These are phyloP conservation scores for Chaetothyriales sp. DNA, from an alignment of 2,329 filamentous ascomycete genomes.

Conservation along the genomic window DNA sequence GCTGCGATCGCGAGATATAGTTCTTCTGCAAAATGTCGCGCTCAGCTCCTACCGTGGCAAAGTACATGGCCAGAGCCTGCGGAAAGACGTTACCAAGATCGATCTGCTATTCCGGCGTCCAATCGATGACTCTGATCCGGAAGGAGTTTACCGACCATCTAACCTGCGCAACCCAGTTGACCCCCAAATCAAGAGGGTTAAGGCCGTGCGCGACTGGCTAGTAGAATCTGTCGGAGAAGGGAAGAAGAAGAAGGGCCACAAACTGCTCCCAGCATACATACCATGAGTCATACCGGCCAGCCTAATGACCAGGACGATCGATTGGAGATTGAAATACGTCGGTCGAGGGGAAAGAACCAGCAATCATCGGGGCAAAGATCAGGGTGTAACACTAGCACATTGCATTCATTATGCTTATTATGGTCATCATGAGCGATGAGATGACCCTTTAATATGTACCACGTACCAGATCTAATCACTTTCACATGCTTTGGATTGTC, in stretches of 20 bases:
- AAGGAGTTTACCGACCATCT: constrained; percentile 42
- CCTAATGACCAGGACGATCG: neutral
- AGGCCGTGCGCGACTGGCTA: constrained; percentile 60
- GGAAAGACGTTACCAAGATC: constrained; percentile 53
- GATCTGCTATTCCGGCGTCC: constrained; percentile 48
- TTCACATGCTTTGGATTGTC: neutral
- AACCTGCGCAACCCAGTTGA: constrained; percentile 31
- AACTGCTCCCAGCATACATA: neutral
- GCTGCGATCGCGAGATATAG: constrained; percentile 56
- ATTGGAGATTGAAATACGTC: neutral
- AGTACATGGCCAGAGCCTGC: constrained; percentile 74
- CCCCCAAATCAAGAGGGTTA: constrained; percentile 48
- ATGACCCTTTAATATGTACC: neutral
- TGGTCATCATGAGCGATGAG: neutral
- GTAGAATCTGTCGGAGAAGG: constrained; percentile 46
- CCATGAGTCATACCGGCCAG: neutral
- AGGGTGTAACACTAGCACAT: neutral
- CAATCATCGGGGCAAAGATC: neutral
- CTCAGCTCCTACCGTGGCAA: constrained; percentile 58
- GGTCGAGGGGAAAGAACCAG: neutral
- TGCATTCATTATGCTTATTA: neutral
- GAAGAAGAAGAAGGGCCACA: constrained; percentile 10
- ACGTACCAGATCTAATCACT: neutral
- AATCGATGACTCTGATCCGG: constrained; percentile 36
- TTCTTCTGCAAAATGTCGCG: constrained; percentile 66